phyloP scores from a whole-genome alignment of 768 basidiomycete species.

The Steccherinum ochraceum region DNA sequence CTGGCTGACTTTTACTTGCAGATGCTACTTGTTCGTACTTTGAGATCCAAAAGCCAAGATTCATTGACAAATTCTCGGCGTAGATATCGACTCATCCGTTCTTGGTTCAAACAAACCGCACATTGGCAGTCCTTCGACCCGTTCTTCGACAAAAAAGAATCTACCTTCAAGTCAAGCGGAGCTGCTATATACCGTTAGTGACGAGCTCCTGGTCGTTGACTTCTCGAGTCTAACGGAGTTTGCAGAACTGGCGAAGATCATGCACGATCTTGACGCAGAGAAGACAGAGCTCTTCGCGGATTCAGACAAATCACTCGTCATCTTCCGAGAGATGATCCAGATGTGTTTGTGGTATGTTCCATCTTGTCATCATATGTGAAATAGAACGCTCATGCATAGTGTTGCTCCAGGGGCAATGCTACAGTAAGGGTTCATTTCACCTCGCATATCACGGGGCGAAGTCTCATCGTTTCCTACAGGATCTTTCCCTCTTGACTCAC shows the following conservation, averaged over 20 bases:
- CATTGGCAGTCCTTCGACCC: constrained; percentile 81
- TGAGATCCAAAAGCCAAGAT: too few relatives aligned
- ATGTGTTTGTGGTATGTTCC: constrained; percentile 84
- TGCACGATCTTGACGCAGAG: constrained; percentile 57
- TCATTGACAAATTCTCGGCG: background rate
- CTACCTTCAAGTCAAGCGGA: constrained; percentile 75
- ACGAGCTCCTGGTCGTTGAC: background rate
- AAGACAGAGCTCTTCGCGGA: constrained; percentile 39
- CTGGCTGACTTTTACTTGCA: constrained; percentile 18
- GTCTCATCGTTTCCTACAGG: too few relatives aligned
- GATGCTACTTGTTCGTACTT: constrained; percentile 64
- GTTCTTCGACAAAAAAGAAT: constrained; percentile 72
- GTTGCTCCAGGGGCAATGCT: constrained; percentile 87
- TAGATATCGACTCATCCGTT: constrained; percentile 81
- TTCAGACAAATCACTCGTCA: constrained; percentile 46
- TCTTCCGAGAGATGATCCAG: constrained; percentile 84
- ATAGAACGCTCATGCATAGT: too few relatives aligned
- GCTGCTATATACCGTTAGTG: constrained; percentile 65
- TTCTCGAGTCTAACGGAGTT: background rate
- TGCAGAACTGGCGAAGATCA: constrained; percentile 66
- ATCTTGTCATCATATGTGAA: background rate
- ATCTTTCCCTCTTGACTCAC: constrained; percentile 86
- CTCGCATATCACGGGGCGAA: too few relatives aligned
- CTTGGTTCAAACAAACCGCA: constrained; percentile 57
- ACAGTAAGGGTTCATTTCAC: constrained; percentile 66